Percentiles rank a stretch among this genome's conserved stretches.
phyloP scores from a whole-genome alignment of 192 early-diverging fungal genomes.

The Chytriomyces sp. region DNA sequence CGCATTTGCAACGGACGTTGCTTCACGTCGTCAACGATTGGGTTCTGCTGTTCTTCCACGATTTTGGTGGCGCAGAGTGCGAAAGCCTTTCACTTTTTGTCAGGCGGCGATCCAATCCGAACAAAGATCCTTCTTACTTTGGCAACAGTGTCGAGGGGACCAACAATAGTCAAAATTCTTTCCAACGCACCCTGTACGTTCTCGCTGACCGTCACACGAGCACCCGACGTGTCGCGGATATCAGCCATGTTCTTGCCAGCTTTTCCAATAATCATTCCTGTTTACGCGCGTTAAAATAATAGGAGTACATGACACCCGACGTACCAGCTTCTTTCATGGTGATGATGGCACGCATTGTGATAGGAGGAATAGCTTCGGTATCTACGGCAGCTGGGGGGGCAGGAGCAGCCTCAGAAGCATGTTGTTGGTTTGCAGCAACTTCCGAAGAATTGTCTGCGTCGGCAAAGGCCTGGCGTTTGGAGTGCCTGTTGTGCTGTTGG shows the following conservation, averaged over 20 bases:
- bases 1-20: constrained; percentile 68
- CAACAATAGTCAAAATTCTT: constrained; percentile 58
- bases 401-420: neutral
- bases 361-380: constrained; percentile 2
- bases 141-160: constrained; percentile 44
- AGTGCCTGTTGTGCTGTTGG: constrained; percentile 26
- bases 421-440: neutral
- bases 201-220: constrained; percentile 91
- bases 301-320: neutral
- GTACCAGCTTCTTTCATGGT: constrained; percentile 88
- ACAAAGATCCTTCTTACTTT: constrained; percentile 5
- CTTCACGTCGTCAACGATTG: constrained; percentile 44
- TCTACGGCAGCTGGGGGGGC: neutral
- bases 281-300: neutral
- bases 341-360: constrained; percentile 87
- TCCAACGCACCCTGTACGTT: constrained; percentile 86
- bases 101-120: constrained; percentile 20
- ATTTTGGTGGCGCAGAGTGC: constrained; percentile 67
- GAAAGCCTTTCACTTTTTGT: constrained; percentile 64
- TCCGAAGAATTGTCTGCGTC: neutral
- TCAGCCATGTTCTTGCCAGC: constrained; percentile 89
- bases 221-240: constrained; percentile 79
- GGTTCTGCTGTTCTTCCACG: constrained; percentile 29
- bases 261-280: constrained; percentile 63
- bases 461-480: constrained; percentile 42